These are phyloP conservation scores for Gomphus sp. DNA, from an alignment of 1,284 basidiomycete genomes.

Conservation along the genomic window DNA sequence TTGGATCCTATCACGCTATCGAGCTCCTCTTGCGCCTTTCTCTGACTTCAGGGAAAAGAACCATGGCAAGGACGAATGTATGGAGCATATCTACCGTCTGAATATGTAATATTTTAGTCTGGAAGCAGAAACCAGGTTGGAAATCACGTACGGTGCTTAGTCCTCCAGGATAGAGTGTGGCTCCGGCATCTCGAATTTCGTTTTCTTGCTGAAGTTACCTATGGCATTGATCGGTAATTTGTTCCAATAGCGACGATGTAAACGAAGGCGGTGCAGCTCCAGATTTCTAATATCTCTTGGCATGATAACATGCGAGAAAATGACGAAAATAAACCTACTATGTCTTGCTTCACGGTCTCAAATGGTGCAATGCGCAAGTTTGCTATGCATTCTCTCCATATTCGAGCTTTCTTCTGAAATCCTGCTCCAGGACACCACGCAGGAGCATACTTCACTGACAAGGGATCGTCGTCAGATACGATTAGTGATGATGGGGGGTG, in stretches of 20 bases:
- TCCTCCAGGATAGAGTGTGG: background rate
- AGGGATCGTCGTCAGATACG: background rate
- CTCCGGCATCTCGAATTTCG: too few species aligned
- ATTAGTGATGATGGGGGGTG: background rate
- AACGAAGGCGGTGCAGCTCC: background rate
- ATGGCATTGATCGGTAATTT: too few species aligned
- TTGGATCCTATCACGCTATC: slow-evolving; percentile 7
- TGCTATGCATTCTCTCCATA: background rate
- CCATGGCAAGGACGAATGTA: slow-evolving; percentile 8
- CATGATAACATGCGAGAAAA: background rate
- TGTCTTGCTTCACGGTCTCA: background rate
- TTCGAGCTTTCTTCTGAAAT: background rate
- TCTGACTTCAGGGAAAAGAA: slow-evolving; percentile 4
- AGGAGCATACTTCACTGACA: slow-evolving; percentile 8
- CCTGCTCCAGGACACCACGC: slow-evolving; percentile 11
- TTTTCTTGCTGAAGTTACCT: too few species aligned
- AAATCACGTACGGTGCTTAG: background rate
- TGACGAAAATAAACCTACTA: background rate
- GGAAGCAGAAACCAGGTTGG: background rate
- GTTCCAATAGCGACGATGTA: too few species aligned
- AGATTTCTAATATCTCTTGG: background rate
- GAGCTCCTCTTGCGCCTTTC: slow-evolving; percentile 5
- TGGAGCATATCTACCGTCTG: slow-evolving; percentile 10
- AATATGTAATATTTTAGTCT: background rate
- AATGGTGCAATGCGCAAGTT: slow-evolving; percentile 13